phyloP scores from a whole-genome alignment of 805 yeast genomes.

The Wickerhamomyces alni region DNA sequence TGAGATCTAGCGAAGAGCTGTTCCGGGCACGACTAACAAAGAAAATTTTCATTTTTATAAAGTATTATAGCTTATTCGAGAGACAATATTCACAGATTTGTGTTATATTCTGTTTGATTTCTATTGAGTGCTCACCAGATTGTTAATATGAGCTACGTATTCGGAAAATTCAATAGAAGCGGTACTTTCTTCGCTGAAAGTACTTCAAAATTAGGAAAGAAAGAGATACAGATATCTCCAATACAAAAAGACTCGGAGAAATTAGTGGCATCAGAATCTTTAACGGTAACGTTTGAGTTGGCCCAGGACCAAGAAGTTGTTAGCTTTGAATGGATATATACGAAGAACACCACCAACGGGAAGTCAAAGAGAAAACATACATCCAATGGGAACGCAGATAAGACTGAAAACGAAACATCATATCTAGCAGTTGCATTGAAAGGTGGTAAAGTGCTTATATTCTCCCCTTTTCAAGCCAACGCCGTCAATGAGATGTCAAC shows the following conservation, averaged over 20 bases:
- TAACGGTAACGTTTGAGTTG: constrained; percentile 33
- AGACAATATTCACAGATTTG: neutral
- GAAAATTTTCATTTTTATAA: neutral
- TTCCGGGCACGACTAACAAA: neutral
- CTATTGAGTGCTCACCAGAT: neutral
- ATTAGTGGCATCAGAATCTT: constrained; percentile 14
- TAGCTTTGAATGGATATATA: constrained; percentile 31
- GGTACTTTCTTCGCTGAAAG: constrained; percentile 32
- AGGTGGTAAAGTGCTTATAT: constrained; percentile 35
- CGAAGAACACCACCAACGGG: constrained; percentile 10
- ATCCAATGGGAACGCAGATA: constrained; percentile 1
- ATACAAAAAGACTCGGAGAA: constrained; percentile 16
- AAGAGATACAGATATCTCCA: constrained; percentile 39
- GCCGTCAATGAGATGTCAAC: constrained; percentile 30
- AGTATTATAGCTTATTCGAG: neutral
- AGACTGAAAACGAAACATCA: constrained; percentile 16
- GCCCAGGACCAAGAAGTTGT: constrained; percentile 33
- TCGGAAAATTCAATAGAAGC: constrained; percentile 23
- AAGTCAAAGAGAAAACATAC: constrained; percentile 24
- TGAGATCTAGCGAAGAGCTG: neutral
- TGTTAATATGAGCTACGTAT: constrained; percentile 1
- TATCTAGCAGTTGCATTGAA: constrained; percentile 27
- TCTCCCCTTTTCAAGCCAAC: constrained; percentile 37
- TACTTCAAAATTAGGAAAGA: constrained; percentile 37
- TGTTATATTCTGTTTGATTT: neutral